Percentiles rank a stretch among this genome's conserved stretches.
Conservation (phyloP, 2,329 filamentous ascomycete genomes). For the Phaeophleospora eucalypticola region DNA sequence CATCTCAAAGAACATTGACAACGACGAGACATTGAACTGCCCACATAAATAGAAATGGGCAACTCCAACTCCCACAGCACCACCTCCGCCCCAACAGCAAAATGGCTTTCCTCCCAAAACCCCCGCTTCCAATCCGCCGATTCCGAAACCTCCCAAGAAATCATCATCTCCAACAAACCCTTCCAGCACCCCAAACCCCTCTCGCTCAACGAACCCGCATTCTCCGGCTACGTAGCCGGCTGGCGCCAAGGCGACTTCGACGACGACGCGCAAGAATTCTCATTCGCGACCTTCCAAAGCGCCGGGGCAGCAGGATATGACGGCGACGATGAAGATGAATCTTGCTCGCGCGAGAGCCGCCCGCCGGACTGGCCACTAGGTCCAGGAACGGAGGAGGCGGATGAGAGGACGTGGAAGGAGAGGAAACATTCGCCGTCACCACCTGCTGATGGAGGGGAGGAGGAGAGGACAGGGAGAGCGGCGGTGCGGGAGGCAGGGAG, state of each 20-base stretch:
- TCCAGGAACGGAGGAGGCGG: neutral
- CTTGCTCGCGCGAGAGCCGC: no score
- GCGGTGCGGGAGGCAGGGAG: neutral
- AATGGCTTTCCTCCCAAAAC: neutral
- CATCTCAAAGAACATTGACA: no score
- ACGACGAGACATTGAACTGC: no score
- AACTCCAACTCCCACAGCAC: neutral
- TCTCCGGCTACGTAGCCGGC: conserved; percentile 6
- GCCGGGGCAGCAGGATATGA: conserved; percentile 3
- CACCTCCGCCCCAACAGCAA: neutral
- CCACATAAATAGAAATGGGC: neutral
- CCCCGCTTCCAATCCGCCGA: neutral
- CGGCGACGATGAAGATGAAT: conserved; percentile 4
- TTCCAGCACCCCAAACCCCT: neutral
- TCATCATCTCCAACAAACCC: neutral
- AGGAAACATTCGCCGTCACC: neutral
- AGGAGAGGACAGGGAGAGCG: neutral
- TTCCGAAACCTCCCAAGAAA: neutral
- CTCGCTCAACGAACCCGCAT: conserved; percentile 4
- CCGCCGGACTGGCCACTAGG: neutral
- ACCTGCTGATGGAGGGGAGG: no score
- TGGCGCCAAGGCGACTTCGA: conserved; percentile 7
- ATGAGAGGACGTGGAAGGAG: conserved; percentile 3
- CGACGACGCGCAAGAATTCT: conserved; percentile 6
- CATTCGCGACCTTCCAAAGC: conserved; percentile 3